Conservation (phyloP, 345 rosid genomes). For the Trapa bicornis region DNA sequence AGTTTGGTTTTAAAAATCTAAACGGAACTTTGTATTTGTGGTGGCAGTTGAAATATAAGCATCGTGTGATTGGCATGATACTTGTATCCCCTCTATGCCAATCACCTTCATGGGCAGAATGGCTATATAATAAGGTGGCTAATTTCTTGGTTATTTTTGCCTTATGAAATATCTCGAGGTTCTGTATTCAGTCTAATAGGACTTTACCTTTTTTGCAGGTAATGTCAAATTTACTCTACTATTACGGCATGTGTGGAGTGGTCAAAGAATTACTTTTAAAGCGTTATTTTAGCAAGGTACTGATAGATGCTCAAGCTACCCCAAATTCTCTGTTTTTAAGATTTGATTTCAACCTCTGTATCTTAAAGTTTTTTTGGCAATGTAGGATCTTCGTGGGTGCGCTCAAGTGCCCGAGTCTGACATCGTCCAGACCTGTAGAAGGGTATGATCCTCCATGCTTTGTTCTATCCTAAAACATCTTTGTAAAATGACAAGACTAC, state of each 20-base stretch:
- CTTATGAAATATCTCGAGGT: neutral
- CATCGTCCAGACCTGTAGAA: constrained; percentile 64
- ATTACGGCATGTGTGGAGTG: constrained; percentile 87
- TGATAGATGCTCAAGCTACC: constrained; percentile 9
- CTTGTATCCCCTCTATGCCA: constrained; percentile 91
- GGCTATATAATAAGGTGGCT: constrained; percentile 74
- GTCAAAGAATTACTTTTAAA: constrained; percentile 78
- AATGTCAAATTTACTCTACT: constrained; percentile 71
- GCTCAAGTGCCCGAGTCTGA: constrained; percentile 72
- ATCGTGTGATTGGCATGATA: constrained; percentile 78
- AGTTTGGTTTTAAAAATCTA: neutral
- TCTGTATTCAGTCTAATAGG: constrained; percentile 5
- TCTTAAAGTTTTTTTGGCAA: constrained; percentile 2
- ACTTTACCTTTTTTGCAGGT: constrained; percentile 36
- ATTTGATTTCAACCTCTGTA: neutral
- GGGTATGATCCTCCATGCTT: constrained; percentile 36
- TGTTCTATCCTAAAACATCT: neutral
- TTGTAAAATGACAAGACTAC: neutral
- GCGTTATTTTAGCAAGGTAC: constrained; percentile 90
- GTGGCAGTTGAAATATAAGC: constrained; percentile 76
- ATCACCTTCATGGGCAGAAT: constrained; percentile 92
- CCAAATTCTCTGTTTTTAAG: neutral
- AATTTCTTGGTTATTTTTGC: neutral
- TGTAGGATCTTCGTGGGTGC: constrained; percentile 75
- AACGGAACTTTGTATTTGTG: constrained; percentile 4